Base-by-base conservation (phyloP, 305 asterid genomes). In the Solanum hybrid region DNA sequence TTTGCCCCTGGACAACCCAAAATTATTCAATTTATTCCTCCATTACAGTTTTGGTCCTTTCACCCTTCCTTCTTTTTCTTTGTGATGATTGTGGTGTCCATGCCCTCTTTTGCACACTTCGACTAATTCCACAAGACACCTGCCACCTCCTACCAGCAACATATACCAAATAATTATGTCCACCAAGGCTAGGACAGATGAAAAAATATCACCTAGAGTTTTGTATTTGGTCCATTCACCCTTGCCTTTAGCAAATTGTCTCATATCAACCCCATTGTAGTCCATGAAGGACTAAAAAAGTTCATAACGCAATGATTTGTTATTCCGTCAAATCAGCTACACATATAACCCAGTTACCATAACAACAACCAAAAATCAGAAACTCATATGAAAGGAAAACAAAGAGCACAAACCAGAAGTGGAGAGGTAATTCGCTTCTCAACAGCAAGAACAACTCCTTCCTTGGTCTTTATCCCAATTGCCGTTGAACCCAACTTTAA, bases 361-460 rank as follows among this genome's bases (percentile, higher is more conserved):
- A n/a, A 64, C 2, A 39, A 29, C 24, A 39, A 40, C 9, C 34
- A 42, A 13, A 87, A 33, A 77, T 14, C 77, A 42, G 24, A 18
- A 87, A 71, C 34, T 83, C 73, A 80, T 24, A 35, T 29, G 14
- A 80, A 69, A 80, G 64, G n/a, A 40, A 92, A 74, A 31, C 92
- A 20, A 84, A 51, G 29, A 51, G 87, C 69, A 84, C 87, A 92
- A 89, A 96, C 98, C 96, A 96, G 92, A 67, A 95, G 95, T 2
- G 98, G 97, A 8, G 99, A 96, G 10, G 99, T 96, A 89, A 96
- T 96, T 40, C 98, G 96, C 94, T 96, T 96, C 94, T 96, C 99
- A 34, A 96, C 98, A 88, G 98, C 97, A 88, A 96, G 97, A 90
- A 96, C 98, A 36, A 96, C 99, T 39, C 99, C 98, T 89, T 96